Percentiles rank a stretch among this genome's conserved stretches.
Evolutionary conservation across 2,329 filamentous ascomycete genomes (phyloP).

Genomic region (Colletotrichum sp.): DNA sequence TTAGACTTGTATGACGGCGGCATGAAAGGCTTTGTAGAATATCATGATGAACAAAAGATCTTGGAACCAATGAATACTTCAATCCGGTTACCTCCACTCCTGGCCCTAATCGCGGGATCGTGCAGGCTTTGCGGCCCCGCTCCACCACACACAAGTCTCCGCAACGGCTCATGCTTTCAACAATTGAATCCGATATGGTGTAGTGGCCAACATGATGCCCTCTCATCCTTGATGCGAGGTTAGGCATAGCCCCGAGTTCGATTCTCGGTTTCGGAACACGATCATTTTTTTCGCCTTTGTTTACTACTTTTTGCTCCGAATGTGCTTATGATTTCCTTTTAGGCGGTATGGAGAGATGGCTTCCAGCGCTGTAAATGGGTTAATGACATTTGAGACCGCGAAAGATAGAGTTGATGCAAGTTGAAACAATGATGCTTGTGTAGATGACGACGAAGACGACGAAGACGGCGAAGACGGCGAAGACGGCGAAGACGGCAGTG

Average conservation of each 20-base stretch:
- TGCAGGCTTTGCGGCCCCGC: background rate
- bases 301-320: no score
- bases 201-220: conserved; percentile 8
- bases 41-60: background rate
- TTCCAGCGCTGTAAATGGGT: no score
- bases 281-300: background rate
- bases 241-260: conserved; percentile 9
- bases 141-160: background rate
- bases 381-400: no score
- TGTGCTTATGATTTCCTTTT: no score
- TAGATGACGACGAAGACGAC: no score
- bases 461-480: no score
- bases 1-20: background rate
- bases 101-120: background rate
- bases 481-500: no score
- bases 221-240: background rate
- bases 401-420: no score
- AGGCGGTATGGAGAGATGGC: no score
- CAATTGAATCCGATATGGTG: background rate
- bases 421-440: no score
- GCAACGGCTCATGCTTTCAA: fast-evolving
- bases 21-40: background rate
- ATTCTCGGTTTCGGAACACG: conserved; percentile 1
- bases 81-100: background rate
- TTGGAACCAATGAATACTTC: background rate